These are phyloP conservation scores for Teratosphaeria viscida DNA, from an alignment of 2,329 filamentous ascomycete genomes.

Conservation along the genomic window DNA sequence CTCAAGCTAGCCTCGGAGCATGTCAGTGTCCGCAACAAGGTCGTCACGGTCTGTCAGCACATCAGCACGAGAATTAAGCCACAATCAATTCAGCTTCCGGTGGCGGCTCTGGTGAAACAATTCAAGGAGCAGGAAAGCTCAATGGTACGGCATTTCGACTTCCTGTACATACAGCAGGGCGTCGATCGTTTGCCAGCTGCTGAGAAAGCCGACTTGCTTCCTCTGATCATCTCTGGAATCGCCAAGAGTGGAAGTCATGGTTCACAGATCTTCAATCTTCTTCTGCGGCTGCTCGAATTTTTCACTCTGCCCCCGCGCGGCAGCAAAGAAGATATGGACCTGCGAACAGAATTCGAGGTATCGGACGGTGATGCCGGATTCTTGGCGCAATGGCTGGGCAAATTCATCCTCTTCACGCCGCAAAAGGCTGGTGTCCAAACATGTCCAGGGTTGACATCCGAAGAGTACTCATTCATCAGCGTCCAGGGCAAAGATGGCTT, in stretches of 20 bases:
- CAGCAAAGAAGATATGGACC: conserved; percentile 61
- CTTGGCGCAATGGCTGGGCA: conserved; percentile 64
- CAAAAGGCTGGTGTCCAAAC: conserved; percentile 23
- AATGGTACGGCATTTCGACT: conserved; percentile 76
- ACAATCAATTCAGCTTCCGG: conserved; percentile 63
- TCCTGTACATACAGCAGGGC: conserved; percentile 83
- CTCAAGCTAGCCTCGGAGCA: conserved; percentile 79
- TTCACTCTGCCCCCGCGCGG: conserved; percentile 65
- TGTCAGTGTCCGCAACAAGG: conserved; percentile 68
- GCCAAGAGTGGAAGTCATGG: conserved; percentile 46
- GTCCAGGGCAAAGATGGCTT: conserved; percentile 56
- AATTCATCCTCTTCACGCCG: conserved; percentile 57
- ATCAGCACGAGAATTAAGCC: conserved; percentile 55
- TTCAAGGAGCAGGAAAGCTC: conserved; percentile 68
- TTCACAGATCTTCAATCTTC: conserved; percentile 68
- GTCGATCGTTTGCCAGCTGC: conserved; percentile 48
- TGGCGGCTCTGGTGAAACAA: conserved; percentile 73
- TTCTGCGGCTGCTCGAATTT: conserved; percentile 64
- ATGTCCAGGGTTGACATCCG: conserved; percentile 52
- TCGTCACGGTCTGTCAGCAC: conserved; percentile 61
- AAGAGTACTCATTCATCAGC: conserved; percentile 60
- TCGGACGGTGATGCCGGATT: conserved; percentile 62
- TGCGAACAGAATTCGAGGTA: conserved; percentile 58
- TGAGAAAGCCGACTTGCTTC: conserved; percentile 63
- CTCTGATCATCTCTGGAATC: conserved; percentile 58